Evolutionary conservation across 2,329 filamentous ascomycete genomes (phyloP).

Genomic region (Pyrenochaeta sp.): DNA sequence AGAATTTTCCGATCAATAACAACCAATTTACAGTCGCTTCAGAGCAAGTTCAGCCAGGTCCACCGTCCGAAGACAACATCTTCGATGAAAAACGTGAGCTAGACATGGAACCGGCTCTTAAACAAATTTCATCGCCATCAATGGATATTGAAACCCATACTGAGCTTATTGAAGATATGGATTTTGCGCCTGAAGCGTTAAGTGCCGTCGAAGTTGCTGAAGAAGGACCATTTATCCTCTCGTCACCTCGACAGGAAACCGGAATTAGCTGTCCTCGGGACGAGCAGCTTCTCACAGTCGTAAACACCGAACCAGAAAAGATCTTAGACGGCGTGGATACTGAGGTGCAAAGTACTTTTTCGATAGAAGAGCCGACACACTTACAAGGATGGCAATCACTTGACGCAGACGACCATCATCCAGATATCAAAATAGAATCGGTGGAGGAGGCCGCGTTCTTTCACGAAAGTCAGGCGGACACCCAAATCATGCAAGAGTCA

Average conservation of each 20-base stretch:
- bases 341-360: slow-evolving; percentile 12
- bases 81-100: neutral
- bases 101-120: too few relatives aligned
- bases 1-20: neutral
- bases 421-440: slow-evolving; percentile 42
- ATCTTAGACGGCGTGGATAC: slow-evolving; percentile 11
- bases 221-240: slow-evolving; percentile 8
- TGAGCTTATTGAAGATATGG: slow-evolving; percentile 16
- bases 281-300: neutral
- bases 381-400: slow-evolving; percentile 2
- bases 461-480: slow-evolving; percentile 10
- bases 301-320: slow-evolving; percentile 9
- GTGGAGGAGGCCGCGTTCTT: slow-evolving; percentile 33
- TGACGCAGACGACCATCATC: slow-evolving; percentile 10
- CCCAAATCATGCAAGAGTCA: slow-evolving; percentile 6
- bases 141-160: slow-evolving; percentile 8
- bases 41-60: slow-evolving; percentile 35
- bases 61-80: slow-evolving; percentile 16
- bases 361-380: slow-evolving; percentile 2
- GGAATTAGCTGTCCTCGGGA: slow-evolving; percentile 1
- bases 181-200: slow-evolving; percentile 9
- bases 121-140: slow-evolving; percentile 1
- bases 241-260: slow-evolving; percentile 6
- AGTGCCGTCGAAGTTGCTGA: neutral
- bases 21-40: slow-evolving; percentile 10